Conservation (phyloP, 345 rosid genomes). For the Ailanthus altissimus region DNA sequence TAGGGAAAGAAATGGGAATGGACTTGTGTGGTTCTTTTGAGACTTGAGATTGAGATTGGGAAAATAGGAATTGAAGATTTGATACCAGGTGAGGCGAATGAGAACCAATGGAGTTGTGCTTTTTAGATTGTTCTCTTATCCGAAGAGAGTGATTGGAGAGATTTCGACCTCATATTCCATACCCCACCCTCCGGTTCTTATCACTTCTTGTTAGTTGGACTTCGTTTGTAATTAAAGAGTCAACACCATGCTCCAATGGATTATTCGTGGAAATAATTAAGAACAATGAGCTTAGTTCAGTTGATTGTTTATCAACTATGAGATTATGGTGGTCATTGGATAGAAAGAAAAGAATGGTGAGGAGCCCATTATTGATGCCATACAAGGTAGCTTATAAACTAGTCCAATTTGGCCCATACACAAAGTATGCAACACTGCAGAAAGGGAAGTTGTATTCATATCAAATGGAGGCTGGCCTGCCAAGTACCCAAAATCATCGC, state of each 20-base stretch:
- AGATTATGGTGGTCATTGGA: background rate
- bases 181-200: slow-evolving; percentile 31
- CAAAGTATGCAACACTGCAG: no score
- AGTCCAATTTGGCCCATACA: background rate
- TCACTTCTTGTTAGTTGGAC: slow-evolving; percentile 15
- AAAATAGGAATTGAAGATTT: slow-evolving; percentile 11
- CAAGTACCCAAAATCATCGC: no score
- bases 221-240: background rate
- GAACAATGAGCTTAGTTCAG: background rate
- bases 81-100: slow-evolving; percentile 18
- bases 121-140: slow-evolving; percentile 71
- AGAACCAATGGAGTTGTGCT: slow-evolving; percentile 42
- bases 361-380: background rate
- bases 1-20: slow-evolving; percentile 9
- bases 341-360: background rate
- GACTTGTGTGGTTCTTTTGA: slow-evolving; percentile 12
- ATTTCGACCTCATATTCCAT: slow-evolving; percentile 39
- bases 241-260: background rate
- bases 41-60: slow-evolving; percentile 18
- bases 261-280: no score
- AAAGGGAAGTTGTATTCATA: no score
- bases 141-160: slow-evolving; percentile 29
- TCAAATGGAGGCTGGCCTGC: no score
- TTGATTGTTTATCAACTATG: background rate
- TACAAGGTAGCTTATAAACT: background rate